phyloP scores from a whole-genome alignment of 2,329 filamentous ascomycete species.

The Colletotrichum somersetense region DNA sequence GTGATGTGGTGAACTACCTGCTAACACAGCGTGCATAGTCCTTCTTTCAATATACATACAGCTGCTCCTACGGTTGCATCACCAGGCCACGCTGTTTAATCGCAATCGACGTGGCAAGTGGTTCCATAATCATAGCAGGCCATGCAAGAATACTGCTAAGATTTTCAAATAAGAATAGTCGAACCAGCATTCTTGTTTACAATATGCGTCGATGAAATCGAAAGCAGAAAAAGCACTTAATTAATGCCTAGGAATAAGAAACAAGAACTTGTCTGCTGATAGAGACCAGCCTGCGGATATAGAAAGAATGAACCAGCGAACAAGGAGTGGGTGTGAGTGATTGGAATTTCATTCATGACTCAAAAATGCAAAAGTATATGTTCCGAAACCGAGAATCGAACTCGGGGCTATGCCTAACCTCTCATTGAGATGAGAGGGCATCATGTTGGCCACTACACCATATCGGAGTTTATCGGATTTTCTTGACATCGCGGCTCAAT shows the following conservation, averaged over 20 bases:
- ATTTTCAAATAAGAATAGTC: too few relatives aligned
- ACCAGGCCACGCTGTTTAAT: background rate
- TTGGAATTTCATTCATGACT: background rate
- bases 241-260: too few relatives aligned
- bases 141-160: background rate
- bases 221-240: too few relatives aligned
- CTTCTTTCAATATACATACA: too few relatives aligned
- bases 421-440: constrained; percentile 9
- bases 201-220: too few relatives aligned
- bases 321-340: background rate
- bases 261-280: too few relatives aligned
- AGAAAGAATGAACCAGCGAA: too few relatives aligned
- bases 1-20: too few relatives aligned
- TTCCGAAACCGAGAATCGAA: constrained; percentile 31
- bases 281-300: background rate
- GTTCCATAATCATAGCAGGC: background rate
- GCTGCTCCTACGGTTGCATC: too few relatives aligned
- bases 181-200: too few relatives aligned
- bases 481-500: too few relatives aligned
- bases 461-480: background rate
- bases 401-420: constrained; percentile 27
- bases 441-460: constrained; percentile 25
- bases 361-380: background rate
- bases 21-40: too few relatives aligned
- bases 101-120: background rate